Conservation (phyloP, 108 stramenopile genomes). For the Skeletonema menzelii region DNA sequence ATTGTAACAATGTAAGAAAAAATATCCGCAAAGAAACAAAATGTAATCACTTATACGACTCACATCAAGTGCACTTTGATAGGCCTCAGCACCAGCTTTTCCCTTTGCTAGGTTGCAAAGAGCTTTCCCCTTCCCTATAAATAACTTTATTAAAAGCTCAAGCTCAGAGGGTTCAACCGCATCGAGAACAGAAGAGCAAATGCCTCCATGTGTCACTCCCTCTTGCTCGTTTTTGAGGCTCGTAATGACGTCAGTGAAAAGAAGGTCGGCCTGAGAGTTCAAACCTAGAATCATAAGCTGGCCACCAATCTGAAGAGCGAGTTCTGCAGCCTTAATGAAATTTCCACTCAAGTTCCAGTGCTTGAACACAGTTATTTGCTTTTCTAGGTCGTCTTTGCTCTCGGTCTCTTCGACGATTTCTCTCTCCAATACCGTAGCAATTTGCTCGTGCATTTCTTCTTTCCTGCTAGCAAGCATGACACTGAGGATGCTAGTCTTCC, state of each 20-base stretch:
- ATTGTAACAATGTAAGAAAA: too few species aligned
- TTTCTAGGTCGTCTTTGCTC: slow-evolving; percentile 37
- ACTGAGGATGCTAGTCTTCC: slow-evolving; percentile 60
- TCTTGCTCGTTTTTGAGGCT: too few species aligned
- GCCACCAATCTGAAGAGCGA: slow-evolving; percentile 58
- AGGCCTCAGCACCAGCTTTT: slow-evolving; percentile 24
- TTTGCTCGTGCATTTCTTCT: slow-evolving; percentile 58
- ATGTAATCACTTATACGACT: slow-evolving; percentile 28
- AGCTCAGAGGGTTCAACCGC: slow-evolving; percentile 30
- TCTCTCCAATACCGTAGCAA: slow-evolving; percentile 59
- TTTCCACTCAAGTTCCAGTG: slow-evolving; percentile 62
- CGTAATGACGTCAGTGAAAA: slow-evolving; percentile 60
- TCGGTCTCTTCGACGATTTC: slow-evolving; percentile 22
- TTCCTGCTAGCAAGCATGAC: slow-evolving; percentile 60
- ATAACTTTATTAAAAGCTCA: slow-evolving; percentile 38
- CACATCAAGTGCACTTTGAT: slow-evolving; percentile 45
- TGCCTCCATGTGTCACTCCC: slow-evolving; percentile 22
- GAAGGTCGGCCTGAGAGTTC: slow-evolving; percentile 46
- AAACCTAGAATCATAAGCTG: slow-evolving; percentile 56
- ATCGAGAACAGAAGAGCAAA: slow-evolving; percentile 22
- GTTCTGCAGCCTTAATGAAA: slow-evolving; percentile 43
- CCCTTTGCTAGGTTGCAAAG: slow-evolving; percentile 17
- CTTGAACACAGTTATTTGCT: slow-evolving; percentile 49
- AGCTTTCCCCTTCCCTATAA: slow-evolving; percentile 38
- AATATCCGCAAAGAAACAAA: too few species aligned